phyloP scores from a whole-genome alignment of 2,329 filamentous ascomycete genomes.

The Biscogniauxia mediterranea region DNA sequence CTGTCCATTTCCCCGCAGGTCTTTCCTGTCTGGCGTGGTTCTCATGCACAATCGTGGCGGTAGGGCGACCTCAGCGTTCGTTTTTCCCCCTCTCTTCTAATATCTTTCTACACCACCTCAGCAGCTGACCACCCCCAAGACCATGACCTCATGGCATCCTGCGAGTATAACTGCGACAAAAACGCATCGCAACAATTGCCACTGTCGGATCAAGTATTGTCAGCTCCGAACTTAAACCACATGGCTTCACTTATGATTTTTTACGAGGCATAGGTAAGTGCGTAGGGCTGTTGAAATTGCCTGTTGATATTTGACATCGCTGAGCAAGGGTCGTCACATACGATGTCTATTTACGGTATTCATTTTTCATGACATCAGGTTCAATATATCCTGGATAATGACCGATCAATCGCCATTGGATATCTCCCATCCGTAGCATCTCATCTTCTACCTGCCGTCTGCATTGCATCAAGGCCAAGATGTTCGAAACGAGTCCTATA shows the following conservation, averaged over 20 bases:
- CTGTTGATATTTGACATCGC: neutral
- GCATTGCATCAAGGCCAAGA: neutral
- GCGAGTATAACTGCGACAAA: neutral
- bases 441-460: neutral
- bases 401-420: neutral
- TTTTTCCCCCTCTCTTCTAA: neutral
- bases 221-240: neutral
- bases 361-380: neutral
- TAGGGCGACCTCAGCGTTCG: neutral
- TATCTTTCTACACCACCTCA: neutral
- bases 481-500: neutral
- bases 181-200: neutral
- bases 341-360: neutral
- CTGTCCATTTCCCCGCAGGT: constrained; percentile 16
- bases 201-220: neutral
- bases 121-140: neutral
- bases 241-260: neutral
- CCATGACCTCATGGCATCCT: neutral
- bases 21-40: neutral
- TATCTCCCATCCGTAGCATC: neutral
- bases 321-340: neutral
- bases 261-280: too few relatives aligned
- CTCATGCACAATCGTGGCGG: neutral
- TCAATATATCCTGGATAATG: neutral
- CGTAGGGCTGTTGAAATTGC: too few relatives aligned